phyloP scores from a whole-genome alignment of 2,329 filamentous ascomycete genomes.

The Laburnicola sp. region DNA sequence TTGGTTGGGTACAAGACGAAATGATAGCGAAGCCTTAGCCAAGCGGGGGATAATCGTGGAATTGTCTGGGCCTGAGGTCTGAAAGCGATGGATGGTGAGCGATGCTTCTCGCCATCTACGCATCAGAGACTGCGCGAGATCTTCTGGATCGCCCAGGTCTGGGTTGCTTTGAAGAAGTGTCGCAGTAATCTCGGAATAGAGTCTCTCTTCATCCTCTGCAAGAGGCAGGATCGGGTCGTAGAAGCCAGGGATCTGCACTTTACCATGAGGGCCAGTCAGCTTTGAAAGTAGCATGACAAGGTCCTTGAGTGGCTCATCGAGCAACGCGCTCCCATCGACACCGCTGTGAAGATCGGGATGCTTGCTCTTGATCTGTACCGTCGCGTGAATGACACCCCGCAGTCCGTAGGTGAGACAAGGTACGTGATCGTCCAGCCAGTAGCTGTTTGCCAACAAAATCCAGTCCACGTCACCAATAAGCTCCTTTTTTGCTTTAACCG shows the following conservation, averaged over 20 bases:
- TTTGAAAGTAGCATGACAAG: constrained; percentile 80
- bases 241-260: constrained; percentile 83
- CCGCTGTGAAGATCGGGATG: constrained; percentile 91
- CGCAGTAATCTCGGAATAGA: constrained; percentile 82
- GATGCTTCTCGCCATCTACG: constrained; percentile 94
- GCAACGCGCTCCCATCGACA: constrained; percentile 89
- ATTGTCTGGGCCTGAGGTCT: constrained; percentile 84
- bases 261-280: constrained; percentile 78
- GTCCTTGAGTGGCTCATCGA: constrained; percentile 91
- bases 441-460: constrained; percentile 94
- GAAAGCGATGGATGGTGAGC: constrained; percentile 88
- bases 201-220: constrained; percentile 72
- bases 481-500: constrained; percentile 76
- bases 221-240: constrained; percentile 81
- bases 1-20: constrained; percentile 92
- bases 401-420: constrained; percentile 95
- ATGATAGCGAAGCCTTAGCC: constrained; percentile 83
- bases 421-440: constrained; percentile 96
- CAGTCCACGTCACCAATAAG: constrained; percentile 91
- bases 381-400: constrained; percentile 90
- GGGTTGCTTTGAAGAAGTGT: constrained; percentile 75
- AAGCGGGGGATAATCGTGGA: constrained; percentile 89
- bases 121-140: constrained; percentile 84
- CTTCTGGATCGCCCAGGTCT: constrained; percentile 63
- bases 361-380: constrained; percentile 81